A percentile compares a stretch with the other conserved stretches of the same genome.
phyloP scores from a whole-genome alignment of 345 rosid genomes.

The Toxicodendron radicans region DNA sequence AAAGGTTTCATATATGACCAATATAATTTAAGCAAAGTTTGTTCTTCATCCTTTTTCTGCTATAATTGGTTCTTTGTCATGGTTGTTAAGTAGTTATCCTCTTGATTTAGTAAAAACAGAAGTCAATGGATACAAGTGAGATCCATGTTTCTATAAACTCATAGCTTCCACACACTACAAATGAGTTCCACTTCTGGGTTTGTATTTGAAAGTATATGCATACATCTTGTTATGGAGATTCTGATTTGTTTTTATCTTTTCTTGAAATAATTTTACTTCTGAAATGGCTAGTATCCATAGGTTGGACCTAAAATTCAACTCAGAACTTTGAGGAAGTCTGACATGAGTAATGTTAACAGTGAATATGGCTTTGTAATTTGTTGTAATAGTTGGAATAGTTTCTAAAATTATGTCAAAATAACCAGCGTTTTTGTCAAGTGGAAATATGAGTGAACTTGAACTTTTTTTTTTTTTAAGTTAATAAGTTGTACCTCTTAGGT shows the following conservation, averaged over 20 bases:
- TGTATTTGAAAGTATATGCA: background rate
- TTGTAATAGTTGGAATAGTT: background rate
- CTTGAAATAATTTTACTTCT: background rate
- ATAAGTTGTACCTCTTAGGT: too few relatives aligned
- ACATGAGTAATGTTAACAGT: background rate
- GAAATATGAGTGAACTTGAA: background rate
- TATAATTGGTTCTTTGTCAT: constrained; percentile 11
- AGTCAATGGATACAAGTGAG: background rate
- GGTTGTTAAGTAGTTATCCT: constrained; percentile 10
- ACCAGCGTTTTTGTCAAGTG: background rate
- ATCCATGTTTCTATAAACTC: background rate
- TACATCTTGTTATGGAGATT: background rate
- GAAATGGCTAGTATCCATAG: background rate
- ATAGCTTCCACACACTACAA: background rate
- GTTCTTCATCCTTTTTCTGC: constrained; percentile 38
- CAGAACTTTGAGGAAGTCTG: background rate
- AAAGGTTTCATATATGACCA: constrained; percentile 85
- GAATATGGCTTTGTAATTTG: background rate
- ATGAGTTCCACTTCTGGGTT: background rate
- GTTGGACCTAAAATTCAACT: background rate
- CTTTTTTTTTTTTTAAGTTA: background rate
- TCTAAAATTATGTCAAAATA: background rate
- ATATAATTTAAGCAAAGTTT: constrained; percentile 69
- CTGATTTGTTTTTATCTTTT: background rate
- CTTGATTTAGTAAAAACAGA: background rate